Evolutionary conservation across 1,139 yeast species (phyloP).

Genomic region (Pichiaceae sp.): DNA sequence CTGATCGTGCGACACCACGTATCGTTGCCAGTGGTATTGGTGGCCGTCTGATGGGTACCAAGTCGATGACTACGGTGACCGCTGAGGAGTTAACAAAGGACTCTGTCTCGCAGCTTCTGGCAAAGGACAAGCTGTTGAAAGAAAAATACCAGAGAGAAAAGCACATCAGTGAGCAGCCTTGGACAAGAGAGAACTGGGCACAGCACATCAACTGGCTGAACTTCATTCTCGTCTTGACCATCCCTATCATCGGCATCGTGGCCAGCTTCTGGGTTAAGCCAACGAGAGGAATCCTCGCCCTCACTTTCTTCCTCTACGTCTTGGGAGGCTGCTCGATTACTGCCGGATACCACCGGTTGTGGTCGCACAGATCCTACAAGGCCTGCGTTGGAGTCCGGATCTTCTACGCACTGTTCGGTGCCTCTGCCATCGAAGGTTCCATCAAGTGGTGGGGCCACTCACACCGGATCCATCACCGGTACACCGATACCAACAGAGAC

Average conservation of each 20-base stretch:
- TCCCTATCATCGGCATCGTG: slow-evolving; percentile 61
- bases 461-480: slow-evolving; percentile 95
- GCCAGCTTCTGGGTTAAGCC: slow-evolving; percentile 48
- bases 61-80: slow-evolving; percentile 56
- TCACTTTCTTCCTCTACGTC: slow-evolving; percentile 56
- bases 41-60: slow-evolving; percentile 74
- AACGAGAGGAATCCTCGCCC: slow-evolving; percentile 46
- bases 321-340: slow-evolving; percentile 86
- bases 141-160: slow-evolving; percentile 37
- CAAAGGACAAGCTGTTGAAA: slow-evolving; percentile 47
- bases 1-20: slow-evolving; percentile 59
- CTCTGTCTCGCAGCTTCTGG: slow-evolving; percentile 40
- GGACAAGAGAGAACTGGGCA: slow-evolving; percentile 79
- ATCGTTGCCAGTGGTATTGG: slow-evolving; percentile 74
- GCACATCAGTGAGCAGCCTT: slow-evolving; percentile 89
- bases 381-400: slow-evolving; percentile 66
- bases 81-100: slow-evolving; percentile 55
- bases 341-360: slow-evolving; percentile 86
- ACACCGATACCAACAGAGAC: slow-evolving; percentile 93
- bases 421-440: slow-evolving; percentile 94
- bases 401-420: slow-evolving; percentile 78
- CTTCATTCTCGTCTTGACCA: slow-evolving; percentile 59
- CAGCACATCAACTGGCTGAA: slow-evolving; percentile 92
- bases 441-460: slow-evolving; percentile 99
- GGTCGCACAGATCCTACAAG: slow-evolving; percentile 83